phyloP scores from a whole-genome alignment of 805 yeast genomes.

The Candida verbasci region DNA sequence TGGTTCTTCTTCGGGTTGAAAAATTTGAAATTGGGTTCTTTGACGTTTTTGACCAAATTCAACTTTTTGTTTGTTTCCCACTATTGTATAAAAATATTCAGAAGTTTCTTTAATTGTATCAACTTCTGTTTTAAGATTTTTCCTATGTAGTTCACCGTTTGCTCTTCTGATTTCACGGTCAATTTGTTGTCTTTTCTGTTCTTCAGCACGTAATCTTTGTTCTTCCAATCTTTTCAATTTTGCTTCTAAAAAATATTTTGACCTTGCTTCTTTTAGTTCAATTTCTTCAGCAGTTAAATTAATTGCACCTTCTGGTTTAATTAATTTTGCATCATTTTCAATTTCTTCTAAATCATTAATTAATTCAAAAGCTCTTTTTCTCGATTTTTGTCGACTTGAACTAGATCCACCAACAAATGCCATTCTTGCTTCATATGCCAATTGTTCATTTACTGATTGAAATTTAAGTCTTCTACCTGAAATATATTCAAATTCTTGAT shows the following conservation, averaged over 20 bases:
- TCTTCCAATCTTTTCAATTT: conserved; percentile 9
- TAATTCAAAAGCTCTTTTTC: conserved; percentile 12
- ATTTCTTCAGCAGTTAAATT: conserved; percentile 13
- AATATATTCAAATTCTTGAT: conserved; percentile 19
- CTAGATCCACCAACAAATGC: conserved; percentile 13
- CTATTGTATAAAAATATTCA: conserved; percentile 36
- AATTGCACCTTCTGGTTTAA: not conserved
- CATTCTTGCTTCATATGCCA: conserved; percentile 40
- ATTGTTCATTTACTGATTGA: conserved; percentile 23
- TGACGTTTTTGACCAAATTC: conserved; percentile 30
- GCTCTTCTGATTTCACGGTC: conserved; percentile 7
- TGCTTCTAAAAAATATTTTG: conserved; percentile 4
- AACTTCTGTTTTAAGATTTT: conserved; percentile 1
- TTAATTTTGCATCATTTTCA: conserved; percentile 7
- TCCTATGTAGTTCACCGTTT: conserved; percentile 2
- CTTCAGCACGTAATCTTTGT: conserved; percentile 1
- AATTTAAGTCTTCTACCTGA: conserved; percentile 24
- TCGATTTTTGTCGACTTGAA: conserved; percentile 9
- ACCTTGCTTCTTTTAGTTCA: conserved; percentile 8
- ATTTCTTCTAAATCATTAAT: conserved; percentile 14
- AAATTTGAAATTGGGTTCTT: conserved; percentile 23
- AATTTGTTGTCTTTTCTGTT: not conserved
- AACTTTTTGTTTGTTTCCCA: conserved; percentile 31
- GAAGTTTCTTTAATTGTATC: conserved; percentile 20
- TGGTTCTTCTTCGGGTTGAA: conserved; percentile 20